Evolutionary conservation across 1,284 basidiomycete species (phyloP).

Genomic region (Waitea zeae): DNA sequence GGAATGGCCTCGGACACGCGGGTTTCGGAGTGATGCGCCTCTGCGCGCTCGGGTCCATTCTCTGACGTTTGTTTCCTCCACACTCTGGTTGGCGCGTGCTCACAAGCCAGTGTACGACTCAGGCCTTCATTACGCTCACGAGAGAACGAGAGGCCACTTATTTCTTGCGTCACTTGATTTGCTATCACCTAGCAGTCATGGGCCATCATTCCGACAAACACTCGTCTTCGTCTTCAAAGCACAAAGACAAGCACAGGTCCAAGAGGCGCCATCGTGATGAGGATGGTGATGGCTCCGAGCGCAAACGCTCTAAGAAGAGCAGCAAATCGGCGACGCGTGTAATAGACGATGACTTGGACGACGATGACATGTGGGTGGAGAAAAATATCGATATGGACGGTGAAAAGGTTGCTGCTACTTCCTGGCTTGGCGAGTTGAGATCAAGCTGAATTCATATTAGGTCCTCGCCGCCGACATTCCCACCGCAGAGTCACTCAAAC

Average conservation of each 20-base stretch:
- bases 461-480: conserved; percentile 58
- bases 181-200: no score
- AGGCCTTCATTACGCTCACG: no score
- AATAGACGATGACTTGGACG: conserved; percentile 50
- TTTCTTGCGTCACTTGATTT: no score
- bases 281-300: conserved; percentile 11
- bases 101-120: no score
- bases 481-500: conserved; percentile 54
- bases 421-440: neutral
- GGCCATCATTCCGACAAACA: no score
- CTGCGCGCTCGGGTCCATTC: no score
- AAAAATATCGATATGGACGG: conserved; percentile 72
- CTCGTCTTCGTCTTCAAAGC: no score
- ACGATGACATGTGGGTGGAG: conserved; percentile 71
- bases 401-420: conserved; percentile 30
- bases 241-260: conserved; percentile 20
- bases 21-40: no score
- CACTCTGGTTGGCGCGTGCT: no score
- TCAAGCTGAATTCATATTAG: conserved; percentile 16
- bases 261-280: conserved; percentile 35
- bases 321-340: conserved; percentile 20
- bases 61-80: no score
- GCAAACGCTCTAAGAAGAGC: conserved; percentile 15
- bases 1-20: no score
- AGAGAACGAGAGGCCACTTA: no score